Conservation (phyloP, 2,329 filamentous ascomycete species). For the Exophiala calicioides region DNA sequence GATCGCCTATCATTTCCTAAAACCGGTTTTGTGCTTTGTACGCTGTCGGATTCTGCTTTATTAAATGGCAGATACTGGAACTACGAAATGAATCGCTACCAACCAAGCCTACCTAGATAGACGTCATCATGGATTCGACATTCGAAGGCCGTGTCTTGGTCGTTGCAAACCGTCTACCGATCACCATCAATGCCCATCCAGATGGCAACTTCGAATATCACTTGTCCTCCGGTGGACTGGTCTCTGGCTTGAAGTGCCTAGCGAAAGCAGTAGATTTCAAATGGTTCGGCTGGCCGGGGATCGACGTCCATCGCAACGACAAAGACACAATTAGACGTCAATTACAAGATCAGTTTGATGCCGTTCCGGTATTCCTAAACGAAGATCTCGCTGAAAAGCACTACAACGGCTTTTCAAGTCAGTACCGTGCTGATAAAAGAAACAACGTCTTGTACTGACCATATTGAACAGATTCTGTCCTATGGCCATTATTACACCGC, state of each 20-base stretch:
- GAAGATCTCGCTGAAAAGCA: slow-evolving; percentile 89
- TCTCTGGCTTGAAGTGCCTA: slow-evolving; percentile 86
- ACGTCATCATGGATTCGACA: slow-evolving; percentile 12
- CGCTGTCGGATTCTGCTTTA: too few species aligned
- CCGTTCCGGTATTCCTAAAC: slow-evolving; percentile 87
- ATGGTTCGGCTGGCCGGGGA: slow-evolving; percentile 97
- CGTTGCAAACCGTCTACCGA: slow-evolving; percentile 90
- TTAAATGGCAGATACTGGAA: too few species aligned
- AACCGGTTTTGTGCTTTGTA: too few species aligned
- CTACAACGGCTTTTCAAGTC: slow-evolving; percentile 96
- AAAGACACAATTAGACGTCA: slow-evolving; percentile 71
- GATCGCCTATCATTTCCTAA: too few species aligned
- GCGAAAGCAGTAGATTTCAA: slow-evolving; percentile 92
- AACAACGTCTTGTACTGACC: background rate
- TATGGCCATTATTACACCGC: slow-evolving; percentile 97
- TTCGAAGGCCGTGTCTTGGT: slow-evolving; percentile 63
- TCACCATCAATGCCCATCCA: slow-evolving; percentile 90
- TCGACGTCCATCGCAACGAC: slow-evolving; percentile 86
- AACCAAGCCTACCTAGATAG: too few species aligned
- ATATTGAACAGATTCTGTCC: slow-evolving; percentile 70
- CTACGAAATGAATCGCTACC: too few species aligned
- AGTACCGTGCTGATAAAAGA: slow-evolving; percentile 34
- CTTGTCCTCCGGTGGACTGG: slow-evolving; percentile 93
- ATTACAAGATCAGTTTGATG: slow-evolving; percentile 82
- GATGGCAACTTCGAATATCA: slow-evolving; percentile 90